Percentiles rank a stretch among this genome's conserved stretches.
phyloP scores from a whole-genome alignment of 2,329 filamentous ascomycete genomes.

The Penicillium hesseltinei region DNA sequence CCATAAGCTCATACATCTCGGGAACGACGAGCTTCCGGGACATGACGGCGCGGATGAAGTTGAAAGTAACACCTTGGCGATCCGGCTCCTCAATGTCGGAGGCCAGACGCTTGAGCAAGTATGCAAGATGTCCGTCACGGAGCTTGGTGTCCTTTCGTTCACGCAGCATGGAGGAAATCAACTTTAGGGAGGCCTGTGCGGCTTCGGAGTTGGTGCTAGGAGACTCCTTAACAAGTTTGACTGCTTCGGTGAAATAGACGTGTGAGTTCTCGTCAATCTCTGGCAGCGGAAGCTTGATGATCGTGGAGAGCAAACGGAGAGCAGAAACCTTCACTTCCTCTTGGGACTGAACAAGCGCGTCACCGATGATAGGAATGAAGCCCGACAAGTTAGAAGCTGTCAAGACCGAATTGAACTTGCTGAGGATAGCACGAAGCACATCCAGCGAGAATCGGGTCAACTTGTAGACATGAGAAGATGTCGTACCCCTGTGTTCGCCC shows the following conservation, averaged over 20 bases:
- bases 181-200: conserved; percentile 82
- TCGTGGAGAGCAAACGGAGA: conserved; percentile 77
- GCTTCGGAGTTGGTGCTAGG: conserved; percentile 78
- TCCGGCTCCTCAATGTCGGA: conserved; percentile 90
- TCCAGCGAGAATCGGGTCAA: conserved; percentile 85
- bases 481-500: conserved; percentile 67
- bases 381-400: conserved; percentile 77
- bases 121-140: conserved; percentile 77
- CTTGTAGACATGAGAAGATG: conserved; percentile 81
- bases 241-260: conserved; percentile 81
- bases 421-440: conserved; percentile 77
- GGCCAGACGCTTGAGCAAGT: conserved; percentile 76
- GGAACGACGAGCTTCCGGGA: conserved; percentile 82
- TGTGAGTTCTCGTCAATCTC: conserved; percentile 68
- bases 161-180: conserved; percentile 79
- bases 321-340: conserved; percentile 91
- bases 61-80: conserved; percentile 89
- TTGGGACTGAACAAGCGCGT: conserved; percentile 77
- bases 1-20: conserved; percentile 84
- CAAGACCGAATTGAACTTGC: conserved; percentile 78
- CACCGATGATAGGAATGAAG: conserved; percentile 85
- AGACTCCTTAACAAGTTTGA: conserved; percentile 73
- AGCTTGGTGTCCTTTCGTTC: conserved; percentile 74
- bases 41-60: conserved; percentile 84
- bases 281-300: conserved; percentile 78